Conservation (phyloP, 2,329 filamentous ascomycete genomes). For the Tolypocladium tropicale region DNA sequence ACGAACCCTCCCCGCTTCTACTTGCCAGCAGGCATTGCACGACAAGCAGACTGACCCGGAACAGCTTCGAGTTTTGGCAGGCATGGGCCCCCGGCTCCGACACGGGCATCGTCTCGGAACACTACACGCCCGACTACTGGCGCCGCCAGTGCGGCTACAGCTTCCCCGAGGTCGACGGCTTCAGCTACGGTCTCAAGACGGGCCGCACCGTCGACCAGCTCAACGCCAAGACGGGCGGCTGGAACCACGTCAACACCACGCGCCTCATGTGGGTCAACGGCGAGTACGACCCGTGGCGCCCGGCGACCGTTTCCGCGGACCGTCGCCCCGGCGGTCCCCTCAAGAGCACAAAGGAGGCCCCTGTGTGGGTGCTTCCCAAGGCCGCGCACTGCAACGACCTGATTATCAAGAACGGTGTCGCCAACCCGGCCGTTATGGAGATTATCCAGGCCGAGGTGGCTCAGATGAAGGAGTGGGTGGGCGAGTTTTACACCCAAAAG, state of each 20-base stretch:
- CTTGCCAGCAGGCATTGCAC: slow-evolving; percentile 14
- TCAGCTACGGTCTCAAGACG: slow-evolving; percentile 34
- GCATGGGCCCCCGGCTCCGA: slow-evolving; percentile 8
- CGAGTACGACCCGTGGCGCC: slow-evolving; percentile 50
- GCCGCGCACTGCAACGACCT: slow-evolving; percentile 48
- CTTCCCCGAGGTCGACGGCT: slow-evolving; percentile 41
- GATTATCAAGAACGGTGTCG: slow-evolving; percentile 29
- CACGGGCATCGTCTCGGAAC: slow-evolving; percentile 39
- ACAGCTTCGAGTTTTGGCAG: slow-evolving; percentile 12
- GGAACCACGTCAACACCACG: slow-evolving; percentile 38
- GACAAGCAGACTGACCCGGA: neutral
- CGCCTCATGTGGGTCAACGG: slow-evolving; percentile 49
- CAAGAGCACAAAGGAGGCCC: slow-evolving; percentile 30
- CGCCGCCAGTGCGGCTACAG: slow-evolving; percentile 42
- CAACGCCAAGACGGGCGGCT: slow-evolving; percentile 46
- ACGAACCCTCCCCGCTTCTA: neutral
- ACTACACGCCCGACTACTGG: slow-evolving; percentile 40
- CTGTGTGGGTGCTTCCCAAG: slow-evolving; percentile 41
- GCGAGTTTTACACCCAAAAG: slow-evolving; percentile 29
- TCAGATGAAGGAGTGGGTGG: slow-evolving; percentile 43
- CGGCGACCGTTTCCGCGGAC: slow-evolving; percentile 39
- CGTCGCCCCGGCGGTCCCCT: slow-evolving; percentile 45
- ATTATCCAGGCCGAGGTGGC: slow-evolving; percentile 29
- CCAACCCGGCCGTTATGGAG: slow-evolving; percentile 20
- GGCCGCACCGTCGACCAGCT: slow-evolving; percentile 36